phyloP scores from a whole-genome alignment of 129 eudicot genomes.

The Glebionis coronaria region DNA sequence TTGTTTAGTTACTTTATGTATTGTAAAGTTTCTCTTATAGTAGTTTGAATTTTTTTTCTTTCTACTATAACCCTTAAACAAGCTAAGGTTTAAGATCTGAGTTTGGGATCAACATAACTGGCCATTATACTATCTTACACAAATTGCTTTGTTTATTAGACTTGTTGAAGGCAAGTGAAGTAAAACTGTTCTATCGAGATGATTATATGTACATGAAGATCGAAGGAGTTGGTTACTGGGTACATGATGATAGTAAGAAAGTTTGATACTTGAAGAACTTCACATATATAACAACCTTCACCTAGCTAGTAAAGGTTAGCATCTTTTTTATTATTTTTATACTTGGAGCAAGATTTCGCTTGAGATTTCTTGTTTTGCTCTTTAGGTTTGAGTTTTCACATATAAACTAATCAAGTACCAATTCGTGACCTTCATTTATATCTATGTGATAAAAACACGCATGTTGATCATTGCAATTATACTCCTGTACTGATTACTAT shows the following conservation, averaged over 20 bases:
- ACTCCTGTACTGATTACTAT: background rate
- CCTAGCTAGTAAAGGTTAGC: slow-evolving; percentile 61
- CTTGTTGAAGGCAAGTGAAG: too few relatives aligned
- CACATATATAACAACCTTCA: slow-evolving; percentile 48
- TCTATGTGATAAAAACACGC: background rate
- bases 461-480: background rate
- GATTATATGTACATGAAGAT: slow-evolving; percentile 66
- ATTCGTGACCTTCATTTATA: background rate
- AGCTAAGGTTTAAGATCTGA: too few relatives aligned
- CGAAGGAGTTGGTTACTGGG: slow-evolving; percentile 53
- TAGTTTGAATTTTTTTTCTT: too few relatives aligned
- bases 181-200: too few relatives aligned
- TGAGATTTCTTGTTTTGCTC: background rate
- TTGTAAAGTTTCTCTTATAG: too few relatives aligned
- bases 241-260: too few relatives aligned
- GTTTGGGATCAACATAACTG: too few relatives aligned
- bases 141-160: too few relatives aligned
- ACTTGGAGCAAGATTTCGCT: background rate
- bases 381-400: background rate
- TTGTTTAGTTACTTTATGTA: too few relatives aligned
- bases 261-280: slow-evolving; percentile 56
- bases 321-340: too few relatives aligned
- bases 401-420: background rate
- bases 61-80: too few relatives aligned
- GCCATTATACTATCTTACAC: too few relatives aligned